Conservation (phyloP, 1,284 basidiomycete genomes). For the Papiliotrema laurentii region DNA sequence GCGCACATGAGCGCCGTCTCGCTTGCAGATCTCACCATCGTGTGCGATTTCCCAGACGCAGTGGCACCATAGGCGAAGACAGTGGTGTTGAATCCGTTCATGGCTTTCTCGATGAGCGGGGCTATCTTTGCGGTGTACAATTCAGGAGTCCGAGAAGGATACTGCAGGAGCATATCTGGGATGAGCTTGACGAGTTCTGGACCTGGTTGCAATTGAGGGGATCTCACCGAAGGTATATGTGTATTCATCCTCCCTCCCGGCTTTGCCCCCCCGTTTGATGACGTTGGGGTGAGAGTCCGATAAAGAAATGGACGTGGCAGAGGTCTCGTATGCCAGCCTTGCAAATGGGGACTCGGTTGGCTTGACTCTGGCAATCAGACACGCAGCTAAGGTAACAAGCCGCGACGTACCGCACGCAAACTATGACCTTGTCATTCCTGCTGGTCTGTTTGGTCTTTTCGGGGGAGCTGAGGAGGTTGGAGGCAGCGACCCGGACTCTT, state of each 20-base stretch:
- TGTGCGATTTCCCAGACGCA: constrained; percentile 51
- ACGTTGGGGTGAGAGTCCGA: constrained; percentile 45
- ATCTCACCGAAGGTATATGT: constrained; percentile 46
- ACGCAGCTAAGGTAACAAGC: background rate
- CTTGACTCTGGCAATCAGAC: constrained; percentile 30
- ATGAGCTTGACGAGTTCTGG: background rate
- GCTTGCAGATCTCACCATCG: constrained; percentile 43
- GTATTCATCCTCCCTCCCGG: constrained; percentile 43
- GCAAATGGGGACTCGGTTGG: constrained; percentile 36
- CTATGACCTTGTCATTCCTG: constrained; percentile 40
- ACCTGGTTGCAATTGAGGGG: too few species aligned
- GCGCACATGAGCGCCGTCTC: background rate
- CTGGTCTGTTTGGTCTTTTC: background rate
- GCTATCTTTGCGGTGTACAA: constrained; percentile 52
- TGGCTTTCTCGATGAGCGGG: constrained; percentile 52
- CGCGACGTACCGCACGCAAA: constrained; percentile 41
- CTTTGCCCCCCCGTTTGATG: constrained; percentile 44
- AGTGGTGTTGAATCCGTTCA: constrained; percentile 57
- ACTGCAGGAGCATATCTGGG: constrained; percentile 46
- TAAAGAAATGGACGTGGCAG: constrained; percentile 33
- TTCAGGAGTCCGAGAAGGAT: constrained; percentile 44
- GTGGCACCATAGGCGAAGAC: constrained; percentile 52
- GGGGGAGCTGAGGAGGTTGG: background rate
- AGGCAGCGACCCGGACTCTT: background rate
- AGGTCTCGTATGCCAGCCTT: constrained; percentile 35